These are phyloP conservation scores for Tripidium arundinaceum DNA, from an alignment of 202 grass and related monocot species.

Conservation along the genomic window DNA sequence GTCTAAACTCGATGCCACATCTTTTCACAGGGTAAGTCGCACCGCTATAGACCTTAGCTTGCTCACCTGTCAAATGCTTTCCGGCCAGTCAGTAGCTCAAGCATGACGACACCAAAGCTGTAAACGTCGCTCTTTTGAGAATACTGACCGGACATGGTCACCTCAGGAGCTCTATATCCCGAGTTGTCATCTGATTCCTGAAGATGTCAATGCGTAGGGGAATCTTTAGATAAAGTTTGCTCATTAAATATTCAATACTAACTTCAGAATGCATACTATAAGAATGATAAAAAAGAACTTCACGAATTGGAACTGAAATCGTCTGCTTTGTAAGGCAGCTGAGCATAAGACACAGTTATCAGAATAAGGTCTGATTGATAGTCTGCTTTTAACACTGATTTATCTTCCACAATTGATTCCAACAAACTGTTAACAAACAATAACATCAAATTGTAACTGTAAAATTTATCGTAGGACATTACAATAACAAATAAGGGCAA, in stretches of 20 bases:
- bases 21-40: neutral
- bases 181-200: constrained; percentile 67
- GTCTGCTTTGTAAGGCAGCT: neutral
- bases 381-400: neutral
- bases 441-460: neutral
- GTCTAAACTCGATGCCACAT: neutral
- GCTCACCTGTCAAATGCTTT: constrained; percentile 85
- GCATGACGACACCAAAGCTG: constrained; percentile 92
- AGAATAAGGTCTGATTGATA: neutral
- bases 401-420: neutral
- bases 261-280: neutral
- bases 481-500: no score
- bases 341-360: neutral
- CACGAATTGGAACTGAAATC: neutral
- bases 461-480: neutral
- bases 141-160: constrained; percentile 63
- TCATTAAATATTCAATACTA: neutral
- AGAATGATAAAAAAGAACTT: neutral
- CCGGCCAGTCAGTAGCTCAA: constrained; percentile 77
- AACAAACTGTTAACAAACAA: neutral
- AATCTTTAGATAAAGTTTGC: neutral
- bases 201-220: constrained; percentile 11
- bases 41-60: neutral
- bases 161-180: constrained; percentile 70
- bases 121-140: constrained; percentile 81